phyloP scores from a whole-genome alignment of 306 rosid genomes.

The Sicyos baderoa region DNA sequence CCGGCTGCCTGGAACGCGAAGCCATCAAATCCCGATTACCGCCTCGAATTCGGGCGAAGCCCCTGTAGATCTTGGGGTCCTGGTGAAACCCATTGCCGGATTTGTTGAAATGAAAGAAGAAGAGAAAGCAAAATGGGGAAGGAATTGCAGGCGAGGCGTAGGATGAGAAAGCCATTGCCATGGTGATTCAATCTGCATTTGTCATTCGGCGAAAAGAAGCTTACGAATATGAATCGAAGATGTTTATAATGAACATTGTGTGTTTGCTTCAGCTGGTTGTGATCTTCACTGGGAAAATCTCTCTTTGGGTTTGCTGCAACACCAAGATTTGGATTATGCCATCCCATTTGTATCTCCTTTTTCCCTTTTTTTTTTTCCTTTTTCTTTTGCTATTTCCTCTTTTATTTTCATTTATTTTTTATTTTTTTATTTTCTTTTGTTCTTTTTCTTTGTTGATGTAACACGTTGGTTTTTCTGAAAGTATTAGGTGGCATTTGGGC shows the following conservation, averaged over 20 bases:
- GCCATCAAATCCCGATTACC: constrained; percentile 32
- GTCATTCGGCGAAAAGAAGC: background rate
- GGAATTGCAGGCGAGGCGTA: constrained; percentile 37
- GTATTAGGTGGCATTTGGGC: too few relatives aligned
- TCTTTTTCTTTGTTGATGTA: background rate
- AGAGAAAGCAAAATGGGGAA: constrained; percentile 25
- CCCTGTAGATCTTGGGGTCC: constrained; percentile 25
- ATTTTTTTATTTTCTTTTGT: background rate
- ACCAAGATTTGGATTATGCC: background rate
- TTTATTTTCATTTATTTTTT: background rate
- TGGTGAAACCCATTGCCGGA: constrained; percentile 14
- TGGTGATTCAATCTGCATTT: constrained; percentile 21
- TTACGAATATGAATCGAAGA: background rate
- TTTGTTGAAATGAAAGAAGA: constrained; percentile 23
- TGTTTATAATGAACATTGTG: background rate
- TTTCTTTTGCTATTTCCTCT: background rate
- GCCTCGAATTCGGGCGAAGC: constrained; percentile 25
- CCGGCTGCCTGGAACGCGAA: constrained; percentile 28
- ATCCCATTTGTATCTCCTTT: background rate
- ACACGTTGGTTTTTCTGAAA: too few relatives aligned
- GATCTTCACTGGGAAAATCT: background rate
- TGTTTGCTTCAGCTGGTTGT: background rate
- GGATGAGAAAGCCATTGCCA: constrained; percentile 63
- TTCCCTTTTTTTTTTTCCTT: background rate
- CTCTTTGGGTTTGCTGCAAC: background rate